Evolutionary conservation across 2,329 filamentous ascomycete species (phyloP), one percentile per base, ranked within the genome.

Genomic region (Colletotrichum cordylinicola): DNA sequence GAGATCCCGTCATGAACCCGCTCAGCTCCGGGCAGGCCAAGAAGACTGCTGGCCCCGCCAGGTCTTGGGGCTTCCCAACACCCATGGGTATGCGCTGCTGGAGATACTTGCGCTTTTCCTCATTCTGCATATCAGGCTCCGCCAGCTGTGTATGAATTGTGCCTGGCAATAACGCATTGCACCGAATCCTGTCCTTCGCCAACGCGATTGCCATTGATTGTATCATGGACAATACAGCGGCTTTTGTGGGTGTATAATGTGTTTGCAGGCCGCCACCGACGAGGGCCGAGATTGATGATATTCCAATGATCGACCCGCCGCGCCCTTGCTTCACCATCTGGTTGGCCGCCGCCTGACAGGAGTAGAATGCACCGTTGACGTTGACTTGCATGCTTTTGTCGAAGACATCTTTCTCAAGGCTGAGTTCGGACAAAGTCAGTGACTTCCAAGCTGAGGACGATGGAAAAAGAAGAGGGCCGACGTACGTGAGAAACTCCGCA

Each of bases 241-340:
- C 93, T 83, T 95, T 95, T 4, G 93, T 94, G 18, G 93, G 92
- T 2, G 93, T 94, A 82, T 94, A 95, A 80, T 95, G 93, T 2
- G 90, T 91, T 82, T 95, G 93, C 35, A 88, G 86, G 1, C 91
- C 92, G 43, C 93, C 93, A 37, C 93, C 93, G 3, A 93, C 90
- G 8, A 92, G 87, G 0, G 91, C 91, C 15, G 86, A 89, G 62
- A 95, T 93, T 12, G 90, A 93, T 0, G 93, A 91, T 0, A 91
- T 91, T 72, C 95, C 89, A 2, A 93, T 85, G 74, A 95, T 93
- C 52, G 88, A 89, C 0, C 93, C 93, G 1, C 91, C 89, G 0
- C 82, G 87, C 1, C 86, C 84, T 69, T 87, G 82, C 24, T 80
- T 74, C 13, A 90, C 86, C 89, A 93, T 93, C 24, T 88, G 85